Evolutionary conservation across 495 filamentous ascomycete genomes (phyloP), one percentile per base, ranked within the genome.

Genomic region (Aspergillus indologenus): DNA sequence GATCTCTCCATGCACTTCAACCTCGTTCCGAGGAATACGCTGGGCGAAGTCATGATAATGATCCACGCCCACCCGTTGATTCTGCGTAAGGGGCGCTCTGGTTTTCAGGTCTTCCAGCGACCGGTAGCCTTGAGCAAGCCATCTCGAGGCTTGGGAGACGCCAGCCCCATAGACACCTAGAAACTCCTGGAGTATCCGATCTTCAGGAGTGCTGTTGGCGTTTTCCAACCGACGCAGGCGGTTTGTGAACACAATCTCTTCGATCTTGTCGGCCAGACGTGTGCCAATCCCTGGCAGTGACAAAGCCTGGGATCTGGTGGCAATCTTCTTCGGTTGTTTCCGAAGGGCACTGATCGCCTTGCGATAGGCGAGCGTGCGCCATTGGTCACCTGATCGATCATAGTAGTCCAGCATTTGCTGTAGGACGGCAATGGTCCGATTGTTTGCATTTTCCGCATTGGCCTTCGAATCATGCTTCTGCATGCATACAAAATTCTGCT

Each of bases 371-470:
- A 84, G 70, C 0, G 79, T 79, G 5, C 91, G 85, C 90, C 92
- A 98, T n/a, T 84, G 79, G 65, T 98, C 94, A 12, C 83, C 77
- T 7, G 79, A 84, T 15, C 85, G 79, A 2, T 77, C 83, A 68
- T 96, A 96, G 71, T 95, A 90, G 56, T 89, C 84, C 51, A 83
- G 78, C 90, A 97, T 93, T 61, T 89, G 77, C 61, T 92, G 83
- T 6, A 96, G 76, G n/a, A 92, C 71, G 26, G 87, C 81, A 54
- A 95, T 93, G 0, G 90, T 96, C 11, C 81, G 73, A 1, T 73
- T 74, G 65, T 98, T 98, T 0, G 90, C 90, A 29, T 80, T 86
- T 1, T 70, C 60, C 0, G 54, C 50, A 9, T 66, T 65, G 15
- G 65, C 61, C 11, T 58, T 68, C 1, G 71, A 72, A 57, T 85